Evolutionary conservation across 257 asterid species (phyloP), one percentile per base, ranked within the genome.

Genomic region (Salvia splendens): DNA sequence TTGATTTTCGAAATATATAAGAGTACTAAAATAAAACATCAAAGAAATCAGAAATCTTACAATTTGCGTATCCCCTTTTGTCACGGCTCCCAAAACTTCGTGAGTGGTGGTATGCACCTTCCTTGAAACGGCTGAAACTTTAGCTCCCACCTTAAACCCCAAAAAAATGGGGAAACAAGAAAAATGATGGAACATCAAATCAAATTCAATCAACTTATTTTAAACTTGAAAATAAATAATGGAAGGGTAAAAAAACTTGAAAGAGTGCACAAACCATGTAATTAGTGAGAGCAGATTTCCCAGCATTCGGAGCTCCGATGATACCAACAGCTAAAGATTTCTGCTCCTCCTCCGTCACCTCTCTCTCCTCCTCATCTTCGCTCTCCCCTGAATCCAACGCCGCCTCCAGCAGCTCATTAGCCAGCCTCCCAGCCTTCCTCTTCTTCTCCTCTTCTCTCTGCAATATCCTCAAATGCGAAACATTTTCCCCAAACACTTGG

Each of bases 251-350:
- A 16, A 16, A 20, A 43, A 62, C 24, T 20, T 20, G 24, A 20
- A 20, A 20, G 1, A 1, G 20, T 58, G 58, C 40, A 49, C 79
- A 51, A 8, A 88, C 97, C 91, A 90, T 84, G 81, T 14, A 79
- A 75, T 93, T 90, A 12, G 97, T 90, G 61, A 93, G 94, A 48
- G 97, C 85, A 68, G 97, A 90, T 69, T 90, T 93, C 43, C 99
- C 97, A 75, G 96, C 99, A 83, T 93, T 93, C 4, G 99, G 97
- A 67, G 99, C 89, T 32, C 99, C 99, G 65, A 93, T 84, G 61
- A 93, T 84, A 56, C 95, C 99, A 9, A 90, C 96, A 56, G 95
- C 77, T 75, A 93, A 73, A 24, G 99, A 93, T 80, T 73, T 90
- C 86, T 93, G 99, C 72, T 88, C 88, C 83, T 90, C 97, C 64